A percentile compares a stretch with the other conserved stretches of the same genome.
Conservation (phyloP, 2,329 filamentous ascomycete species). For the Cadophora luteo-olivacea region DNA sequence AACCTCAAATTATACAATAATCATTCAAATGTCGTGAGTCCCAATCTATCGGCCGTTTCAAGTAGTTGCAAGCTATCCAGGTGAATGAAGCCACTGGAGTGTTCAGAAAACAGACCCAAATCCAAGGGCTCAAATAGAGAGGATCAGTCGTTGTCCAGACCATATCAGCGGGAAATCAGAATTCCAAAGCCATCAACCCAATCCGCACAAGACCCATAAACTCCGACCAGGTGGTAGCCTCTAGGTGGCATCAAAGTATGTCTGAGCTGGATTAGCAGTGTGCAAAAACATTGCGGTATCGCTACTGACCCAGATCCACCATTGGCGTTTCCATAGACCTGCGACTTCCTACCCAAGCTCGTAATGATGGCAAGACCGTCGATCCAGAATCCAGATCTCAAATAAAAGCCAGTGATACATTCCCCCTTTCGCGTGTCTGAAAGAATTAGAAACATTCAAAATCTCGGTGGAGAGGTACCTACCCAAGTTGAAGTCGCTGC, state of each 20-base stretch:
- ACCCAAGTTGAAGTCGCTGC: constrained; percentile 81
- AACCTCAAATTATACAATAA: constrained; percentile 27
- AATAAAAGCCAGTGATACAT: constrained; percentile 83
- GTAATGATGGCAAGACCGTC: constrained; percentile 91
- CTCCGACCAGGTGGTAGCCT: constrained; percentile 86
- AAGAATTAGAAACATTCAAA: constrained; percentile 9
- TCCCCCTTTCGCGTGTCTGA: constrained; percentile 84
- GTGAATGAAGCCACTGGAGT: not conserved
- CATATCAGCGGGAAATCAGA: constrained; percentile 71
- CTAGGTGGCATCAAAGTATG: constrained; percentile 87
- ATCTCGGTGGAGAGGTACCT: constrained; percentile 46
- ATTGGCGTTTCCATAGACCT: constrained; percentile 79
- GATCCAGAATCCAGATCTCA: constrained; percentile 82
- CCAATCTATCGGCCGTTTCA: constrained; percentile 12
- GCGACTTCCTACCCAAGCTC: constrained; percentile 84
- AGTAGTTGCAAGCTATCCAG: constrained; percentile 8
- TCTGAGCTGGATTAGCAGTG: constrained; percentile 53
- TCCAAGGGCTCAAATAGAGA: no score
- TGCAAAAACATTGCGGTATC: not conserved
- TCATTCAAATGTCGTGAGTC: constrained; percentile 12
- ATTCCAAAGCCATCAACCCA: constrained; percentile 90
- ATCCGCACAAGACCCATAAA: constrained; percentile 79
- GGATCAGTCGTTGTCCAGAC: not conserved
- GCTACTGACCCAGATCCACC: constrained; percentile 81
- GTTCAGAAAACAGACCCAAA: not conserved